A percentile compares a stretch with the other conserved stretches of the same genome.
Conservation (phyloP, 495 filamentous ascomycete species). For the Penicillium tannophilum region DNA sequence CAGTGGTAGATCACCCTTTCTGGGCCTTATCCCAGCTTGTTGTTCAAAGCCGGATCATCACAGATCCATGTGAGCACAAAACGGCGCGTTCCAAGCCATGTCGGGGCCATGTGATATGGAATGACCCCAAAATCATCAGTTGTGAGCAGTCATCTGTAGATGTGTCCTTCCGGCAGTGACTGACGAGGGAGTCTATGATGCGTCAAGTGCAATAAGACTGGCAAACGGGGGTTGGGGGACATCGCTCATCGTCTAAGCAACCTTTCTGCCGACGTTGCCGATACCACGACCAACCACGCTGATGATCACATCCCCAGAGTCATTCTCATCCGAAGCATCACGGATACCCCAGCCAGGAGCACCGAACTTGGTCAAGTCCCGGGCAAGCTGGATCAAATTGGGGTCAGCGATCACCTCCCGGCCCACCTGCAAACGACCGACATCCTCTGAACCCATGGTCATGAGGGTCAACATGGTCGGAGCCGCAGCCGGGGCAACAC, state of each 20-base stretch:
- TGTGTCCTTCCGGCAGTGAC: slow-evolving; percentile 7
- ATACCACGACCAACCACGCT: slow-evolving; percentile 93
- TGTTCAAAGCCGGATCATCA: not conserved
- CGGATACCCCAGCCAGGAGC: slow-evolving; percentile 85
- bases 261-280: slow-evolving; percentile 92
- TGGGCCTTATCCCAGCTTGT: not conserved
- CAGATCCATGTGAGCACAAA: not conserved
- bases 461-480: slow-evolving; percentile 80
- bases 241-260: slow-evolving; percentile 60
- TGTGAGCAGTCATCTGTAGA: slow-evolving; percentile 5
- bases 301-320: slow-evolving; percentile 72
- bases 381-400: slow-evolving; percentile 72
- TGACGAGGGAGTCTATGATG: not conserved
- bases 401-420: slow-evolving; percentile 79
- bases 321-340: slow-evolving; percentile 66
- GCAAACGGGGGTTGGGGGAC: not conserved
- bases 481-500: slow-evolving; percentile 68
- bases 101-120: not conserved
- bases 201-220: slow-evolving; percentile 5
- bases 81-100: not conserved
- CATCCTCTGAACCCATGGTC: slow-evolving; percentile 88
- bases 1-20: not conserved
- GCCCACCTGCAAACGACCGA: slow-evolving; percentile 61
- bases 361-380: slow-evolving; percentile 84
- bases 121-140: not conserved